Evolutionary conservation across 2,329 filamentous ascomycete species (phyloP).

Genomic region (Juglanconis juglandina): DNA sequence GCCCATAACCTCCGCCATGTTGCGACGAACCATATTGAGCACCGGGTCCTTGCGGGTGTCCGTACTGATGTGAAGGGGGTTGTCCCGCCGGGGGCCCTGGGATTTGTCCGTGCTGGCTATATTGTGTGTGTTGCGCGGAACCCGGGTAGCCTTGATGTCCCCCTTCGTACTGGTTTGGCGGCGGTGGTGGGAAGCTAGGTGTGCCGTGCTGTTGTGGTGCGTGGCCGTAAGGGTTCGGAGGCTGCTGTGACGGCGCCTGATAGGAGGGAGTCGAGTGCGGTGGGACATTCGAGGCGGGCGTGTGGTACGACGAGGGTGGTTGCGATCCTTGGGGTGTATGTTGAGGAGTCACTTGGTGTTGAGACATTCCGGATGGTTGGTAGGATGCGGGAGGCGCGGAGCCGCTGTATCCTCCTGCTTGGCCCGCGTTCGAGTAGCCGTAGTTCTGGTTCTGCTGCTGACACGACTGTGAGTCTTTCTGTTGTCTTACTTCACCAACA

Average conservation of each 20-base stretch:
- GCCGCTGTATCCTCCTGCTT: conserved; percentile 57
- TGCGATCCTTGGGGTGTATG: conserved; percentile 24
- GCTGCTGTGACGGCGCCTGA: conserved; percentile 6
- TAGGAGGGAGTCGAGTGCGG: conserved; percentile 25
- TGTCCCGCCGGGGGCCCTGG: conserved; percentile 22
- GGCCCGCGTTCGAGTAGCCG: conserved; percentile 58
- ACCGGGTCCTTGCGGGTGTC: background rate
- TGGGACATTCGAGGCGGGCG: conserved; percentile 18
- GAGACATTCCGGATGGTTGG: conserved; percentile 32
- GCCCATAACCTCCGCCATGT: conserved; percentile 8
- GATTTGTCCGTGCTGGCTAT: conserved; percentile 22
- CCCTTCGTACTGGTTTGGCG: conserved; percentile 11
- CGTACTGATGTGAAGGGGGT: conserved; percentile 20
- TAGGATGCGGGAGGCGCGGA: conserved; percentile 62
- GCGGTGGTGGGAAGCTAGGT: conserved; percentile 16
- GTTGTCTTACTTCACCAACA: background rate
- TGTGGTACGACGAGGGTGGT: conserved; percentile 18
- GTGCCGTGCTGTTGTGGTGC: conserved; percentile 25
- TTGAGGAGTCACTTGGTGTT: conserved; percentile 27
- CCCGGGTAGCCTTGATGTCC: conserved; percentile 14
- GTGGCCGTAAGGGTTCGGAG: conserved; percentile 21
- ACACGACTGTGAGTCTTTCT: background rate
- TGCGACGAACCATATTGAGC: conserved; percentile 22
- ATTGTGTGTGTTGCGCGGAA: conserved; percentile 12
- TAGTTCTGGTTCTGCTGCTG: conserved; percentile 45